These are phyloP conservation scores for Dothideomycetes sp. DNA, from an alignment of 2,329 filamentous ascomycete species.

Conservation along the genomic window DNA sequence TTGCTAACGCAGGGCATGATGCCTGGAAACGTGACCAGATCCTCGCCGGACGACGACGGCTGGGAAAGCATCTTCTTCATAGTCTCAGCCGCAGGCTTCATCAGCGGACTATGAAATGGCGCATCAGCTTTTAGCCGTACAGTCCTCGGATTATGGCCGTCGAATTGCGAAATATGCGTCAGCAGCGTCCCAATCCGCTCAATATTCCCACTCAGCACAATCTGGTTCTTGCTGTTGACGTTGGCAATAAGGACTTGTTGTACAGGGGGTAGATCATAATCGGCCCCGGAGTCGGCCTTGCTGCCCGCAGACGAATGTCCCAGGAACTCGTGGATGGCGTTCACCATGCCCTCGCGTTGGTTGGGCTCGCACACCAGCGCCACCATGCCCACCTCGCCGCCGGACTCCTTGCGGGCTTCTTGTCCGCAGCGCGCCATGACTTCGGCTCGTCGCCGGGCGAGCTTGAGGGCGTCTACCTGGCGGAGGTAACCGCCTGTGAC, in stretches of 20 bases:
- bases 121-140: conserved; percentile 78
- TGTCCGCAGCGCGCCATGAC: conserved; percentile 70
- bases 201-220: conserved; percentile 82
- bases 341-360: conserved; percentile 58
- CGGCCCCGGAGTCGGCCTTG: conserved; percentile 49
- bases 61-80: conserved; percentile 58
- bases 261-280: conserved; percentile 59
- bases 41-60: conserved; percentile 32
- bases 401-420: conserved; percentile 53
- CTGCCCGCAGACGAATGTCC: conserved; percentile 52
- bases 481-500: conserved; percentile 72
- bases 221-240: conserved; percentile 92
- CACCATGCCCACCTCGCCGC: conserved; percentile 87
- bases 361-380: conserved; percentile 79
- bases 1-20: conserved; percentile 74
- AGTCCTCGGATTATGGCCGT: conserved; percentile 80
- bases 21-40: conserved; percentile 66
- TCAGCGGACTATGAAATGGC: conserved; percentile 85
- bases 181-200: conserved; percentile 71
- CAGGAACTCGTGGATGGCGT: conserved; percentile 68
- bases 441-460: conserved; percentile 69
- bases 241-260: conserved; percentile 87
- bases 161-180: conserved; percentile 76
- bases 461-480: conserved; percentile 64
- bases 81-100: conserved; percentile 69